Percentiles rank a stretch among this genome's conserved stretches.
Conservation (phyloP, 305 asterid genomes). For the Fraxinus latifolia region DNA sequence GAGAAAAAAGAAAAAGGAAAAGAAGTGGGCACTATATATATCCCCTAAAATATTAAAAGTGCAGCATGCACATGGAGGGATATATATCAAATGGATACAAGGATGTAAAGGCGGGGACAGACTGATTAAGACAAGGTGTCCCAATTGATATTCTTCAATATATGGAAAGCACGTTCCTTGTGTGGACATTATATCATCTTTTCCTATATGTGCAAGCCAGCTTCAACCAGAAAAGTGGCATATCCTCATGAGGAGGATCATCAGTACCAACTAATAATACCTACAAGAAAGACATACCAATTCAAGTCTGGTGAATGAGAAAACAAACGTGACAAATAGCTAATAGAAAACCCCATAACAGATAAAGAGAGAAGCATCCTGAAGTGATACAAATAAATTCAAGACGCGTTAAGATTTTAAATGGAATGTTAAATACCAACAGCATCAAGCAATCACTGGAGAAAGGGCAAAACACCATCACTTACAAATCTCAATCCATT, state of each 20-base stretch:
- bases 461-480: background rate
- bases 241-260: background rate
- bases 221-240: background rate
- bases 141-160: background rate
- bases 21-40: background rate
- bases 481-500: background rate
- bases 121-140: background rate
- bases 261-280: background rate
- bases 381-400: background rate
- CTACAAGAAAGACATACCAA: background rate
- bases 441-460: background rate
- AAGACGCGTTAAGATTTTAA: background rate
- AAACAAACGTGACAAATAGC: background rate
- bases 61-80: conserved; percentile 1
- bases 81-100: background rate
- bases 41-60: background rate
- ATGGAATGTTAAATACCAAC: background rate
- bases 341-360: background rate
- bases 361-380: background rate
- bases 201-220: background rate
- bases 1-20: background rate
- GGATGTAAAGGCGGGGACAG: background rate
- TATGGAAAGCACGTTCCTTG: background rate
- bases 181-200: background rate
- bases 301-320: background rate